These are phyloP conservation scores for Cyclotella choctawhatcheeana DNA, from an alignment of 108 stramenopile species.

Conservation along the genomic window DNA sequence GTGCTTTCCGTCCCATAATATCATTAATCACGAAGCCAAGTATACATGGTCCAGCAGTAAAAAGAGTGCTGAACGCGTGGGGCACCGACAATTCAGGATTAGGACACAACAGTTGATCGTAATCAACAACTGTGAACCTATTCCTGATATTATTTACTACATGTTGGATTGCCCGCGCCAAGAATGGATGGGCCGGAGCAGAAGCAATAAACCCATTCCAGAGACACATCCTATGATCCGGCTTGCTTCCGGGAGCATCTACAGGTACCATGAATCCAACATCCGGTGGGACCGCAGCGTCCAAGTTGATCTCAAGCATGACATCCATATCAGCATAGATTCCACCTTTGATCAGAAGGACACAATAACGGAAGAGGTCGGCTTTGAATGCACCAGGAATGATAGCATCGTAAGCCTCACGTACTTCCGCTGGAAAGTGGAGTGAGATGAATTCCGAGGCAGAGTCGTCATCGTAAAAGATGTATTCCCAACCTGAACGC, in stretches of 20 bases:
- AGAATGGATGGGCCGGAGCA: constrained; percentile 67
- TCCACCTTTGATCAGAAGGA: constrained; percentile 67
- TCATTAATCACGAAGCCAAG: constrained; percentile 60
- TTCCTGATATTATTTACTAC: constrained; percentile 78
- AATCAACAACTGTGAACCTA: constrained; percentile 73
- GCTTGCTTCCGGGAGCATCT: constrained; percentile 59
- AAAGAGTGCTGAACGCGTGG: constrained; percentile 61
- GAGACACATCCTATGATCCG: constrained; percentile 54
- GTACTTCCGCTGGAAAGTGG: constrained; percentile 70
- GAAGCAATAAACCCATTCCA: constrained; percentile 75
- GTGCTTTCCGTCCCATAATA: constrained; percentile 53
- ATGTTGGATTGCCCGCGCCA: constrained; percentile 53
- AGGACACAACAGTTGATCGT: constrained; percentile 69
- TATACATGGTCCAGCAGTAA: constrained; percentile 70
- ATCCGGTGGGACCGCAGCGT: constrained; percentile 54
- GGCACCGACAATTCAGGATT: constrained; percentile 43
- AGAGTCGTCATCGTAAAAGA: constrained; percentile 63
- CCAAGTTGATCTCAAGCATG: constrained; percentile 67
- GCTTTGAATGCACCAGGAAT: constrained; percentile 65
- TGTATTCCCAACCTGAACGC: constrained; percentile 64
- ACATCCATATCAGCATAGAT: constrained; percentile 77
- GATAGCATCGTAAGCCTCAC: constrained; percentile 63
- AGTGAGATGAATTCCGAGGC: constrained; percentile 56
- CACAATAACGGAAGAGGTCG: constrained; percentile 76
- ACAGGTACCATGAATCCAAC: constrained; percentile 67